These are phyloP conservation scores for Aureobasidium sp. DNA, from an alignment of 2,329 filamentous ascomycete species.

Conservation along the genomic window DNA sequence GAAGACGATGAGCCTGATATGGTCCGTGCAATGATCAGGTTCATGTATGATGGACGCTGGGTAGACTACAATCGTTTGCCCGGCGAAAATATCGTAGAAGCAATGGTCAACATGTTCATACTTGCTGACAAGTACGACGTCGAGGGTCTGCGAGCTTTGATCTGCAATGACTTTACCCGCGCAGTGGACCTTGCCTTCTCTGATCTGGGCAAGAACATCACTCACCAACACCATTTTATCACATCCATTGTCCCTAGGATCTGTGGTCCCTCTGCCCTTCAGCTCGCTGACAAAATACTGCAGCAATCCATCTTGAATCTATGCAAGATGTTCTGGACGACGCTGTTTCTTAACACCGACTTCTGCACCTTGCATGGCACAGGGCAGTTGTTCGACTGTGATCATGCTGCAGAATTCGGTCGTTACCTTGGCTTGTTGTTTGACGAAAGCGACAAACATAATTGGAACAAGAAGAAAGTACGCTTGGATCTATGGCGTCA, in stretches of 20 bases:
- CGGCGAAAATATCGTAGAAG: too few relatives aligned
- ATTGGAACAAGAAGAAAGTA: too few relatives aligned
- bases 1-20: neutral
- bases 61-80: neutral
- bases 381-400: neutral
- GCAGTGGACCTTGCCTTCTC: too few relatives aligned
- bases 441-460: neutral
- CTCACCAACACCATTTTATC: neutral
- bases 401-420: neutral
- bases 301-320: neutral
- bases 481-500: too few relatives aligned
- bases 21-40: neutral
- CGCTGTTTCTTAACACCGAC: neutral
- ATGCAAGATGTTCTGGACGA: neutral
- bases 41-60: neutral
- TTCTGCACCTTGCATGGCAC: neutral
- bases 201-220: too few relatives aligned
- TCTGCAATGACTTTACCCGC: neutral
- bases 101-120: neutral
- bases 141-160: neutral
- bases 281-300: neutral
- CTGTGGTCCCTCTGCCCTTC: neutral
- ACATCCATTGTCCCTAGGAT: neutral
- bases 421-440: neutral
- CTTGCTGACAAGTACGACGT: neutral